Base-by-base conservation (phyloP, 768 basidiomycete species). In the Mycena epipterygia region DNA sequence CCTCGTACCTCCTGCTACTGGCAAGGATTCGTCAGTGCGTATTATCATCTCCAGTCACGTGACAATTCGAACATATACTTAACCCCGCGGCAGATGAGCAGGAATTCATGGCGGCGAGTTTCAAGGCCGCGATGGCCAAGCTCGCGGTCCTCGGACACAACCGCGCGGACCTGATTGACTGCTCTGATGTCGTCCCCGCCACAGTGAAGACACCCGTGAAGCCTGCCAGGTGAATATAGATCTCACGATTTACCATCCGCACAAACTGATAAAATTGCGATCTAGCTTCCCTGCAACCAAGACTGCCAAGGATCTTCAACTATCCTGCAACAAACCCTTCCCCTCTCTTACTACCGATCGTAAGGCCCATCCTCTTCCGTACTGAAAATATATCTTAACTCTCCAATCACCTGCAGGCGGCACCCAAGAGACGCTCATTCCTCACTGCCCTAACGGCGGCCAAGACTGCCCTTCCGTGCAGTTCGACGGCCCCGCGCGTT, bases 1-100 rank as follows among this genome's bases (percentile, higher is more conserved):
- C 21, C 62, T 14, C 52, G 73, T 17, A 77, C 76, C 12, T 74
- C 75, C 29, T 77, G 74, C 63, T 65, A 73, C 59, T 77, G 75
- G 78, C 74, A 65, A 30, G 63, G 61, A 17, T 69, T 69, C 32
- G 68, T 69, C 35, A 35, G 68, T 69, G 41, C 16, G 52, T 69
- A 73, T 17, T 58, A 6, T 39, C 9, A 39, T 8, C 9, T 16
- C n/a, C n/a, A n/a, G n/a, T n/a, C n/a, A n/a, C n/a, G n/a, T n/a
- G n/a, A n/a, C n/a, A n/a, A n/a, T n/a, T n/a, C n/a, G n/a, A n/a
- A 7, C 23, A 32, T 21, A 11, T 2, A 29, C 14, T 14, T 30
- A n/a, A n/a, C n/a, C n/a, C n/a, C n/a, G n/a, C n/a, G n/a, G n/a
- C 27, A 41, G 63, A 53, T 49, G 9, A 64, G 27, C 51, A 64